Base-by-base conservation (phyloP, 208 protist genomes). In the Leptomonas pyrrhocoris region DNA sequence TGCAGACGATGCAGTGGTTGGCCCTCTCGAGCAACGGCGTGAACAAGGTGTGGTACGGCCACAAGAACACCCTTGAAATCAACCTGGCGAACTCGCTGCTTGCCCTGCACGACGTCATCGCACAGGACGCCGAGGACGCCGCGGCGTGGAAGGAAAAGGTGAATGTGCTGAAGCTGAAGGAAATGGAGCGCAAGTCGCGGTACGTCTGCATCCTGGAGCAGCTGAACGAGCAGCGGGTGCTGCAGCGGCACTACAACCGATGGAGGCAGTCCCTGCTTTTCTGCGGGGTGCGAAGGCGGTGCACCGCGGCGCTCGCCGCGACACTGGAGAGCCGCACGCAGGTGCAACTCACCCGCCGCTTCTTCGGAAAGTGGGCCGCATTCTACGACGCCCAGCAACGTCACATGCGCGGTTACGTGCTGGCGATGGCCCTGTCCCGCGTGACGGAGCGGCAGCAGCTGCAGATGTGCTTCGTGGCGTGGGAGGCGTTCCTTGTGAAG, bases 11-110 rank as follows among this genome's bases (percentile, higher is more conserved):
- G 68, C 83, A 93, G 69, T 82, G 95, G 43, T 73, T 94, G 13
- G 84, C 86, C 13, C 64, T 97, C 11, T 89, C 89, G 19, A 95
- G 87, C 77, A 94, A 94, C 71, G 89, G 89, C 19, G 73, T 92
- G 8, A 97, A 95, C 76, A 94, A 90, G 60, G 80, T 95, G 6
- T 97, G 93, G 91, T 93, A 89, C 74, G 79, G 74, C 21, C 85
- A 90, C 51, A 70, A 77, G 49, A 97, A 97, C 65, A 70, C 57
- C 0, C 46, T 93, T 13, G 91, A 96, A 66, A 88, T 93, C 23
- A 53, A 74, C 19, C 61, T 95, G 53, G 60, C 73, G 18, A 40
- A 81, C 36, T 83, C 89, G 23, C 86, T 94, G 30, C 25, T 70
- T 16, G 54, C 67, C 1, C 68, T 97, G 18, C 78, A 94, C 25